Evolutionary conservation across 345 rosid species (phyloP), one percentile per base, ranked within the genome.

Genomic region (Melaleuca alternifolia): DNA sequence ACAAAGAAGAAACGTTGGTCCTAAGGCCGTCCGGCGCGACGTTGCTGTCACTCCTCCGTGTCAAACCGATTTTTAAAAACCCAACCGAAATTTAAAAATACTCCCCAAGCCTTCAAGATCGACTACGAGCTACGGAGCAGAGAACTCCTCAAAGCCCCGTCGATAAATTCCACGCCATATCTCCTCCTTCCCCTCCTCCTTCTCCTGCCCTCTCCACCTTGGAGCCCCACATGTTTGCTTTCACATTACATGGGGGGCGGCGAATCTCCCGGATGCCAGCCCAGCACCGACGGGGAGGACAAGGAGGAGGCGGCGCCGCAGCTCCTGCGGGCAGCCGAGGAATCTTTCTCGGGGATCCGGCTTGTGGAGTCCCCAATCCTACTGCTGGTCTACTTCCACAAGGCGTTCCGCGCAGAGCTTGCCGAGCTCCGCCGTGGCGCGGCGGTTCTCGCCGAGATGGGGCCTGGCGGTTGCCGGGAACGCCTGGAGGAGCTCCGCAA

Each of bases 351-450:
- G 0, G 86, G 89, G 37, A 86, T 91, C 2, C 91, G 86, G 50
- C 94, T 87, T 28, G 54, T 86, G 3, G 94, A 93, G 84, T 94
- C 95, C 90, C 99, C 99, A 2, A 91, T 94, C 82, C 94, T 93
- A 53, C 84, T 95, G 37, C 89, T 96, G 24, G 92, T 91, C 84
- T 91, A 87, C 88, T 94, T 92, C 92, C 99, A 96, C 92, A 91
- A 92, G 83, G 96, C 97, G 77, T 79, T 94, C 15, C 93, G 94
- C 76, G 91, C 87, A 48, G 96, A 94, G 90, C 90, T 96, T 3
- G 87, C 86, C 11, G 91, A 93, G 61, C 94, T 96, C 82, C 94
- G 89, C n/a, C 89, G 86, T 28, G 16, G 87, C 11, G 96, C 95
- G 1, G 88, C 85, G 20, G 51, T 82, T 6, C 92, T 93, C 2